These are phyloP conservation scores for Boletus rubroflammeus DNA, from an alignment of 768 basidiomycete species.

Conservation along the genomic window DNA sequence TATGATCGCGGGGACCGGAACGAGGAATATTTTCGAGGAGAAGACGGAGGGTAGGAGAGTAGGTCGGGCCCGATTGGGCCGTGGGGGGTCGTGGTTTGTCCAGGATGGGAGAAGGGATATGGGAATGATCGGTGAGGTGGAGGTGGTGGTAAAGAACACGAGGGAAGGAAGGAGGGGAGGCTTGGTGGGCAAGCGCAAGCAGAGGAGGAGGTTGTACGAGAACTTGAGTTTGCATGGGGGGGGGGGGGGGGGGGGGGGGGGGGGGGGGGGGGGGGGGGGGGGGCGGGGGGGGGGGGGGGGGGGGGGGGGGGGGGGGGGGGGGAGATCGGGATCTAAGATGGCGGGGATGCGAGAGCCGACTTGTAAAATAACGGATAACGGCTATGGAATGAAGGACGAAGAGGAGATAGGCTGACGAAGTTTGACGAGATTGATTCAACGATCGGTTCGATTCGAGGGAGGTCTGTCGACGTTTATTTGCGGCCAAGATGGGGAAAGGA, in stretches of 20 bases:
- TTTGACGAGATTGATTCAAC: slow-evolving; percentile 26
- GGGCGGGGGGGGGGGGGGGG: too few relatives aligned
- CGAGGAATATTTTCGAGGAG: slow-evolving; percentile 32
- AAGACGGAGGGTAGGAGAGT: slow-evolving; percentile 30
- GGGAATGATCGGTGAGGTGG: slow-evolving; percentile 28
- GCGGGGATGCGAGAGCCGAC: slow-evolving; percentile 13
- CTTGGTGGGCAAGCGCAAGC: slow-evolving; percentile 7
- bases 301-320: too few relatives aligned
- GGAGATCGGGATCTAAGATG: slow-evolving; percentile 9
- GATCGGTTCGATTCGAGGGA: slow-evolving; percentile 25
- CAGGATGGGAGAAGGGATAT: slow-evolving; percentile 29
- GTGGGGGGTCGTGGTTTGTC: slow-evolving; percentile 34
- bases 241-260: too few relatives aligned
- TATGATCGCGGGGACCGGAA: slow-evolving; percentile 32
- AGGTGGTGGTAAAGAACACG: slow-evolving; percentile 11
- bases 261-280: too few relatives aligned
- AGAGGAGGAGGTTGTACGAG: slow-evolving; percentile 27
- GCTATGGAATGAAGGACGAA: slow-evolving; percentile 18
- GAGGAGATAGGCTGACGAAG: slow-evolving; percentile 14
- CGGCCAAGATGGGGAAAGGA: slow-evolving; percentile 20
- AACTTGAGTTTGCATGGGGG: slow-evolving; percentile 28
- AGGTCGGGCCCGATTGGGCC: slow-evolving; percentile 35
- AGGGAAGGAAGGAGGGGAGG: slow-evolving; percentile 4
- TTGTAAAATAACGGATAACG: slow-evolving; percentile 14
- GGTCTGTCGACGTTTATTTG: slow-evolving; percentile 29